Base-by-base conservation (phyloP, 148 eudicot species). In the Salicornia ramosissima region DNA sequence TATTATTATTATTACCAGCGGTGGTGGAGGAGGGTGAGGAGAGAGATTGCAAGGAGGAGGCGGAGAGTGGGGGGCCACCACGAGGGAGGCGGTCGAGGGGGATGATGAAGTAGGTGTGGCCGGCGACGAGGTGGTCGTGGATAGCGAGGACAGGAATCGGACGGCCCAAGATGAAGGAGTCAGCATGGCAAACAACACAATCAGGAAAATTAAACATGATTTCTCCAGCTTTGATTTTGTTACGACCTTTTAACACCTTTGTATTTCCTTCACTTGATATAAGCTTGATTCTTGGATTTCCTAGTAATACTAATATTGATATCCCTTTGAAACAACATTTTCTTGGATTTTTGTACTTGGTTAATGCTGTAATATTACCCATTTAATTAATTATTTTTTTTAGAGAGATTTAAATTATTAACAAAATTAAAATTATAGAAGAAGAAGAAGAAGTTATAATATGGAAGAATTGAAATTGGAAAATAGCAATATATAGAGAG, bases 141-240 rank as follows among this genome's bases (percentile, higher is more conserved):
- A 86, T 83, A 14, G 81, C 71, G 10, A 92, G 79, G 4, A 83
- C 71, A 2, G 98, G 98, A 31, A 88, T 68, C 0, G 87, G 96
- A 24, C 73, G 88, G 11, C 96, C 96, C 0, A 92, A 80, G 77
- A 76, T 86, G 86, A 92, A 90, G 5, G 94, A 86, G 63, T 86
- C 90, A 21, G 91, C 96, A 67, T 83, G 85, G 81, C 96, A 90
- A 26, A 92, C 81, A 65, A 92, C 84, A 34, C 80, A 79, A 53
- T 92, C 91, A 14, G 97, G 98, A 70, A 83, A 92, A 77, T 90
- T 84, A 55, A 92, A 88, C 98, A 92, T 92, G 72, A 92, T 82
- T 72, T 92, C 94, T 39, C 90, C 91, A 42, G 96, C 96, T 15
- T 84, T 63, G 22, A 72, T 68, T 39, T 40, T 78, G 45, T 14